Conservation (phyloP, 768 basidiomycete genomes). For the Boletus eberwhitei region DNA sequence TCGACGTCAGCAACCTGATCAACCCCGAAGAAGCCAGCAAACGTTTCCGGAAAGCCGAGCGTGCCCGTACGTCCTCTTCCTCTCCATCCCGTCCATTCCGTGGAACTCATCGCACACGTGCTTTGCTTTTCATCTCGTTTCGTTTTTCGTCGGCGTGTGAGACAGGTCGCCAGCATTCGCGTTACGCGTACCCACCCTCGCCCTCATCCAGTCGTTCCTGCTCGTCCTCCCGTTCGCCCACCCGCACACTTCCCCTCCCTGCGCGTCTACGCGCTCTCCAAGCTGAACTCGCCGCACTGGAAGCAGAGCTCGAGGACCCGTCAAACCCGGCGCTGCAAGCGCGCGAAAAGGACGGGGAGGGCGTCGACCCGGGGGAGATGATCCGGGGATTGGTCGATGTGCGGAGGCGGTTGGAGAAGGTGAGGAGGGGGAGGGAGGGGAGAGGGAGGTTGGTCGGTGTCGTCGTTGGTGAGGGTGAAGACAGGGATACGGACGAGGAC, state of each 20-base stretch:
- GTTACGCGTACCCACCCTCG: constrained; percentile 71
- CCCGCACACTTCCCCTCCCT: constrained; percentile 44
- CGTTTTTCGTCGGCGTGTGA: background rate
- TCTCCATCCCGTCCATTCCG: background rate
- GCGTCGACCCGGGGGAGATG: constrained; percentile 70
- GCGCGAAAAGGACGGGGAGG: constrained; percentile 45
- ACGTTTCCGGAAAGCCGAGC: constrained; percentile 71
- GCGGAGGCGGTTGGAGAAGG: constrained; percentile 62
- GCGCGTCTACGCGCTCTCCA: constrained; percentile 65
- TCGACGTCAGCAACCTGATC: constrained; percentile 65
- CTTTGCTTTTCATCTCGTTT: background rate
- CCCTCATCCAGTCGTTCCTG: constrained; percentile 46
- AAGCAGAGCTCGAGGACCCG: constrained; percentile 78
- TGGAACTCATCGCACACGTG: background rate
- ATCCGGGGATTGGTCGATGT: constrained; percentile 78
- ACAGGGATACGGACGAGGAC: background rate
- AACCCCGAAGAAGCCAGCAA: constrained; percentile 64
- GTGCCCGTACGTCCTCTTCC: constrained; percentile 40
- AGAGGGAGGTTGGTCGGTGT: constrained; percentile 59
- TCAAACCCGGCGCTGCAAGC: constrained; percentile 67
- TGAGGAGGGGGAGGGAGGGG: constrained; percentile 63
- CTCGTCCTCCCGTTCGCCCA: constrained; percentile 33
- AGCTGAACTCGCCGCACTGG: constrained; percentile 74
- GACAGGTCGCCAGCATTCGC: constrained; percentile 49
- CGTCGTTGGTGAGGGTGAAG: constrained; percentile 37